phyloP scores from a whole-genome alignment of 2,329 filamentous ascomycete species.

The Trichoderma lentiforme region DNA sequence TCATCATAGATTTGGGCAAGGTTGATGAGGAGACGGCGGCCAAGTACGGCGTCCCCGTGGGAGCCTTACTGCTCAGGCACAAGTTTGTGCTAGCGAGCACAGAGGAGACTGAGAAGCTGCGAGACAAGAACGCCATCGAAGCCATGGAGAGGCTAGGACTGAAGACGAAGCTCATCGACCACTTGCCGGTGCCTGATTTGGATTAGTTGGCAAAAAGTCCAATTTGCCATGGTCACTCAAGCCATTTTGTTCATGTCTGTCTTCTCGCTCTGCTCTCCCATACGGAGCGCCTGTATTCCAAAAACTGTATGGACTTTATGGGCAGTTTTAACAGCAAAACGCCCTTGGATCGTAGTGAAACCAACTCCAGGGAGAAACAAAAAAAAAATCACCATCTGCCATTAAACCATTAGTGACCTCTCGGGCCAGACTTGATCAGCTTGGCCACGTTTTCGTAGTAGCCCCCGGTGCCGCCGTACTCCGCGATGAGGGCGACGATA shows the following conservation, averaged over 20 bases:
- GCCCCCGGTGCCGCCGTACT: constrained; percentile 54
- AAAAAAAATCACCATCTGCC: not conserved
- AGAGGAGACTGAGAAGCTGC: constrained; percentile 60
- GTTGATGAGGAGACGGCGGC: constrained; percentile 49
- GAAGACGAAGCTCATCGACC: constrained; percentile 70
- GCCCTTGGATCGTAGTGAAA: not conserved
- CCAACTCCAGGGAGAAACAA: not conserved
- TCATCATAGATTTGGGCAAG: constrained; percentile 62
- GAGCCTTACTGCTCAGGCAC: constrained; percentile 61
- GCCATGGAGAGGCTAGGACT: constrained; percentile 65
- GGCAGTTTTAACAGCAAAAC: not conserved
- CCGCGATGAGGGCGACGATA: constrained; percentile 43
- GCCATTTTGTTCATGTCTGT: not conserved
- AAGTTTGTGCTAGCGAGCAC: constrained; percentile 64
- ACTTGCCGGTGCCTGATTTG: constrained; percentile 69
- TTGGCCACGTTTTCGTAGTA: constrained; percentile 59
- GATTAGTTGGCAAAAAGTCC: constrained; percentile 29
- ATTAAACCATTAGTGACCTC: constrained; percentile 35
- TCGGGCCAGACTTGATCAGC: constrained; percentile 51
- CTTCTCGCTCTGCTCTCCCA: not conserved
- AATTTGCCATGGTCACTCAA: not conserved
- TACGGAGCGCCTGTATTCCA: not conserved
- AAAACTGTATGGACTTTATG: not conserved
- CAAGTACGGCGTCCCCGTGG: constrained; percentile 62
- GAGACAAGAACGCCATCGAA: constrained; percentile 61